Evolutionary conservation across 2,329 filamentous ascomycete species (phyloP).

Genomic region (Dactylellina cionopaga): DNA sequence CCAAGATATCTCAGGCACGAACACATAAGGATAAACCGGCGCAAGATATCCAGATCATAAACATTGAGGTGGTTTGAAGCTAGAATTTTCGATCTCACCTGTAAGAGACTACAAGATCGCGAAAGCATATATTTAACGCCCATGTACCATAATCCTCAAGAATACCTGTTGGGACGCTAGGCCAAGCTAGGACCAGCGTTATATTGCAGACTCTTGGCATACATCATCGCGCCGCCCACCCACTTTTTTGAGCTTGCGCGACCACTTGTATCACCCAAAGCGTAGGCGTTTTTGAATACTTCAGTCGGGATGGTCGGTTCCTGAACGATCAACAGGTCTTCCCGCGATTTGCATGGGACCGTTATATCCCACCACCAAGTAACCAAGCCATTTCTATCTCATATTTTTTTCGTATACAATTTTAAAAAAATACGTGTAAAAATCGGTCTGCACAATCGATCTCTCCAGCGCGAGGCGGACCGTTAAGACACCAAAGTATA

Average conservation of each 20-base stretch:
- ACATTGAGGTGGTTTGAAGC: slow-evolving; percentile 70
- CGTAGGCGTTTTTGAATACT: slow-evolving; percentile 8
- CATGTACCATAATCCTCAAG: no score
- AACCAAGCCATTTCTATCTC: no score
- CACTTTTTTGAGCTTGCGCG: slow-evolving; percentile 19
- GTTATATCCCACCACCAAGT: no score
- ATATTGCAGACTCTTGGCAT: slow-evolving; percentile 32
- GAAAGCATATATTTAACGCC: no score
- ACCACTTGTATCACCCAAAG: no score
- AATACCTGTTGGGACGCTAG: neutral
- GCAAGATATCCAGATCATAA: slow-evolving; percentile 97
- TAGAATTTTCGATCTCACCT: neutral
- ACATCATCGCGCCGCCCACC: slow-evolving; percentile 38
- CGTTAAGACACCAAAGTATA: slow-evolving; percentile 4
- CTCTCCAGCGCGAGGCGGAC: slow-evolving; percentile 20
- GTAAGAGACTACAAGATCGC: no score
- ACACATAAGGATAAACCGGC: slow-evolving; percentile 93
- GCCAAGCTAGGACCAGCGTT: slow-evolving; percentile 19
- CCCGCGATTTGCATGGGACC: slow-evolving; percentile 30
- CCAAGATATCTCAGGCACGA: slow-evolving; percentile 91
- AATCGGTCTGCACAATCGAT: slow-evolving; percentile 1
- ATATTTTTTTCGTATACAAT: no score
- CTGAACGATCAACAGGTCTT: slow-evolving; percentile 45
- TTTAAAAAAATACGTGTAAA: slow-evolving; percentile 11
- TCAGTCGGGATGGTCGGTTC: slow-evolving; percentile 11